These are phyloP conservation scores for Boletus edulis DNA, from an alignment of 768 basidiomycete species.

Conservation along the genomic window DNA sequence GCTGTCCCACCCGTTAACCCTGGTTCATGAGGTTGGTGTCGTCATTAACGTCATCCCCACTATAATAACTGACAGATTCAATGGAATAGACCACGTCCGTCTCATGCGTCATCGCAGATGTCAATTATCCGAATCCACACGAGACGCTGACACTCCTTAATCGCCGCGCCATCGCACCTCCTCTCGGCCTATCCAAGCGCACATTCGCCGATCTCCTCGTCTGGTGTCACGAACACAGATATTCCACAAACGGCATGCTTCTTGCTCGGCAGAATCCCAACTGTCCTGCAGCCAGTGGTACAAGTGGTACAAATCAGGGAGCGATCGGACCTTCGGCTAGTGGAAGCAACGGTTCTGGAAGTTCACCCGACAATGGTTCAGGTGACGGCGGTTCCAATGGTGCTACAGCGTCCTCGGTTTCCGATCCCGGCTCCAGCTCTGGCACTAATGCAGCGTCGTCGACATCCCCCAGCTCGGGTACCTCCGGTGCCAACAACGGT, in stretches of 20 bases:
- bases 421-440: neutral
- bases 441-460: neutral
- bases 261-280: slow-evolving; percentile 24
- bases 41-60: neutral
- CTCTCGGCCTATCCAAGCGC: slow-evolving; percentile 21
- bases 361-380: neutral
- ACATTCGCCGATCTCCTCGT: slow-evolving; percentile 26
- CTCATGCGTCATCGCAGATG: slow-evolving; percentile 29
- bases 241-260: slow-evolving; percentile 10
- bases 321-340: neutral
- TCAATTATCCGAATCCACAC: slow-evolving; percentile 22
- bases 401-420: neutral
- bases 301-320: neutral
- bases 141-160: slow-evolving; percentile 24
- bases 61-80: neutral
- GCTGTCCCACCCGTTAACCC: slow-evolving; percentile 19
- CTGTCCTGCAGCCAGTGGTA: slow-evolving; percentile 8
- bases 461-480: neutral
- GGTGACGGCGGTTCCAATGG: neutral
- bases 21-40: slow-evolving; percentile 7
- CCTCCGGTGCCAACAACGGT: neutral
- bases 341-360: neutral
- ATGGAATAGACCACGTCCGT: slow-evolving; percentile 6
- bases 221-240: slow-evolving; percentile 25
- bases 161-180: slow-evolving; percentile 17